Base-by-base conservation (phyloP, 2,329 filamentous ascomycete genomes). In the Ophiostoma perfectum region DNA sequence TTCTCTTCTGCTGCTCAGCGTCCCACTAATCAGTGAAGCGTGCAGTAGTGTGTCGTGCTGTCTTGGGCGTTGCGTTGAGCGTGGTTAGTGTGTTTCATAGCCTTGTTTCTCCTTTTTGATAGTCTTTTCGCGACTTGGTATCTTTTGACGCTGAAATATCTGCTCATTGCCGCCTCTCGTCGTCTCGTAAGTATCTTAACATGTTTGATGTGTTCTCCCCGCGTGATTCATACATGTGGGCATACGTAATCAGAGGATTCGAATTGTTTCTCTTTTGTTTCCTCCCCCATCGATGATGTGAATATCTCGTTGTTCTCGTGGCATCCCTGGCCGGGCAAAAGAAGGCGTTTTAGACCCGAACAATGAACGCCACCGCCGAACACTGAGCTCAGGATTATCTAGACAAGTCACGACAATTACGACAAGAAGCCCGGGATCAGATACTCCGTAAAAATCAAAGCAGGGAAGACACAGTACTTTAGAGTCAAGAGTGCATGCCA, bases 81-180 rank as follows among this genome's bases (percentile, higher is more conserved):
- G 8, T 55, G 27, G 55, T 18, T 60, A 60, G 55, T 39, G 55
- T 60, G 55, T 60, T 60, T 60, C 55, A 60, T 38, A 38, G 55
- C 39, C 42, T 65, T 65, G 27, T 65, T 65, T 49, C 64, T 65
- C 41, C 64, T 65, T 47, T 65, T 65, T 18, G 12, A 9, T 47
- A 44, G 27, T 11, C 18, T 36, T 65, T 65, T 65, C n/a, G 55
- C 55, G 49, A 18, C 49, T 55, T 55, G 49, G 49, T 55, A 7
- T 55, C 27, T 55, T 27, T 27, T 27, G 27, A 27, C 27, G 1
- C 27, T 27, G 27, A 27, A 27, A 27, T 27, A 27, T 27, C 27
- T 27, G 27, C 27, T 27, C 27, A 27, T 27, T 27, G 27, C 27
- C 27, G 27, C 27, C 27, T 27, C 2, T 27, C 27, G 27, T 27